phyloP scores from a whole-genome alignment of 148 eudicot genomes.

The Mesembryanthemum crystallinum region DNA sequence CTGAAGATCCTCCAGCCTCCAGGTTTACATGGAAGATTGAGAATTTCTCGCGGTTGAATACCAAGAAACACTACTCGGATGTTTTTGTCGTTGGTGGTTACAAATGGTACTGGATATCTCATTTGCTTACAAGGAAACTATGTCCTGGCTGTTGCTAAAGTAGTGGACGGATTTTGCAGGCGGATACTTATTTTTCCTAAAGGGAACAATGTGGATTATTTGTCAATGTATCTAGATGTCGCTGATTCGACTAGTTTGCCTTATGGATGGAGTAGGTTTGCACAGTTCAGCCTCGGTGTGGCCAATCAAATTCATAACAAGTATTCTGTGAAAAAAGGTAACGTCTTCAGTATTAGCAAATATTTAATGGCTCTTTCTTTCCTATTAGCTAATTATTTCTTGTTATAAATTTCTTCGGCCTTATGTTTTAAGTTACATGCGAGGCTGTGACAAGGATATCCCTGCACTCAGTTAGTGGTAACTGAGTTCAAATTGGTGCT shows the following conservation, averaged over 20 bases:
- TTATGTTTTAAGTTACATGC: not conserved
- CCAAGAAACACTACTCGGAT: constrained; percentile 83
- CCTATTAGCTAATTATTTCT: not conserved
- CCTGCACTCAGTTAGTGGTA: not conserved
- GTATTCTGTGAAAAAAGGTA: constrained; percentile 83
- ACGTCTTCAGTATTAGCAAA: not conserved
- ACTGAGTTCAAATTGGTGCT: not conserved
- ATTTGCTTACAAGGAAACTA: not conserved
- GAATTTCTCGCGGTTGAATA: constrained; percentile 60
- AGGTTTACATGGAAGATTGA: constrained; percentile 87
- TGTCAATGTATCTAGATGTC: constrained; percentile 92
- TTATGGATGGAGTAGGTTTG: constrained; percentile 96
- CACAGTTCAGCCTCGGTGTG: constrained; percentile 85
- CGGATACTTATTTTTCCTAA: constrained; percentile 85
- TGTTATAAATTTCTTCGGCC: not conserved
- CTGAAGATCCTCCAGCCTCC: constrained; percentile 68
- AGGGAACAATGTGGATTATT: constrained; percentile 88
- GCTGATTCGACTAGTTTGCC: constrained; percentile 81
- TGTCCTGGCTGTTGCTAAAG: constrained; percentile 10
- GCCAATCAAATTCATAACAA: constrained; percentile 71
- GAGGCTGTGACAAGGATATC: not conserved
- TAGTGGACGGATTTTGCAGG: constrained; percentile 45
- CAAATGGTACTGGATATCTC: constrained; percentile 56
- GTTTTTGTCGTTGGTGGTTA: constrained; percentile 71
- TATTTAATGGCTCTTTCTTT: not conserved